A percentile compares a stretch with the other conserved stretches of the same genome.
These are phyloP conservation scores for Pezicula neosporulosa DNA, from an alignment of 2,329 filamentous ascomycete species.

Conservation along the genomic window DNA sequence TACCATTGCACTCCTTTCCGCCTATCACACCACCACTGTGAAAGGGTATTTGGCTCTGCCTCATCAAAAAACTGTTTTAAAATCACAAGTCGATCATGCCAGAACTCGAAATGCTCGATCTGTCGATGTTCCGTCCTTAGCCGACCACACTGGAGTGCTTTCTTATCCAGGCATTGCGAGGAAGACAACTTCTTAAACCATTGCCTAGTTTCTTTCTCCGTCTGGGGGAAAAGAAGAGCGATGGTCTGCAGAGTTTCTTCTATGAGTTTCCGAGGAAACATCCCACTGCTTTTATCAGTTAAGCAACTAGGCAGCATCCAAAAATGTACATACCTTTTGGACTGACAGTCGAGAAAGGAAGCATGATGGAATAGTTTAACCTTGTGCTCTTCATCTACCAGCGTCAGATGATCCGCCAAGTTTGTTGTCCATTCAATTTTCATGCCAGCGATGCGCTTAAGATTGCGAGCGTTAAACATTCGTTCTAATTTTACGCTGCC, in stretches of 20 bases:
- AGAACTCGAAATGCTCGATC: slow-evolving; percentile 33
- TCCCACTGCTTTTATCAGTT: slow-evolving; percentile 11
- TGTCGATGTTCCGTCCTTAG: slow-evolving; percentile 30
- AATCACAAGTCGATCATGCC: slow-evolving; percentile 39
- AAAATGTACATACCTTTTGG: slow-evolving; percentile 6
- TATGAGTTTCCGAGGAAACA: slow-evolving; percentile 28
- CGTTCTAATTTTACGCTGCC: slow-evolving; percentile 4
- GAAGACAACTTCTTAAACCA: slow-evolving; percentile 19
- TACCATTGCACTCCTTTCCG: slow-evolving; percentile 40
- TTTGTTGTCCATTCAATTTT: slow-evolving; percentile 34
- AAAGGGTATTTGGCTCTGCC: slow-evolving; percentile 29
- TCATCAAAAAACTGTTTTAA: slow-evolving; percentile 40
- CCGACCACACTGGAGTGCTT: slow-evolving; percentile 23
- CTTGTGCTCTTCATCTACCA: slow-evolving; percentile 34
- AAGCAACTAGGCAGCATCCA: neutral
- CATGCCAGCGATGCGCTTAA: slow-evolving; percentile 33
- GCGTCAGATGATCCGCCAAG: slow-evolving; percentile 35
- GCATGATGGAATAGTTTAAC: slow-evolving; percentile 38
- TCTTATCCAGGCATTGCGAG: slow-evolving; percentile 23
- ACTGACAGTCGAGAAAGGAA: slow-evolving; percentile 31
- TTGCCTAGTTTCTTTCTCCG: slow-evolving; percentile 16
- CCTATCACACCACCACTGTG: slow-evolving; percentile 40
- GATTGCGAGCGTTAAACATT: slow-evolving; percentile 19
- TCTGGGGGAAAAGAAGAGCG: slow-evolving; percentile 31
- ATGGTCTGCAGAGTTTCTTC: slow-evolving; percentile 35